Percentiles rank a stretch among this genome's conserved stretches.
Conservation (phyloP, 2,329 filamentous ascomycete genomes). For the Mycosphaerelloides madeirae region DNA sequence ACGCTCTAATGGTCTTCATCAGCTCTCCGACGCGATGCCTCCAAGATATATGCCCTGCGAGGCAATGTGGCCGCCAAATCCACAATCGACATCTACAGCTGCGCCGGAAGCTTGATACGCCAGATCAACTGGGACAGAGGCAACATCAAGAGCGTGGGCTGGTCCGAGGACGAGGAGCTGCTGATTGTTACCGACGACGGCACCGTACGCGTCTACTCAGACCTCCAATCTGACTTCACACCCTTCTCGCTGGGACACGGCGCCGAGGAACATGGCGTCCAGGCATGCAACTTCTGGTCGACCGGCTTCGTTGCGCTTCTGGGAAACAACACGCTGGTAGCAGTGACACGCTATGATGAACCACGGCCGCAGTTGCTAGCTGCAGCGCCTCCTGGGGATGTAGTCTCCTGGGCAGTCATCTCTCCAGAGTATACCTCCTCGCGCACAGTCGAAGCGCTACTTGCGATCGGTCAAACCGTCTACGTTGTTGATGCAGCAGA, state of each 20-base stretch:
- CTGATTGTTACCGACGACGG: constrained; percentile 86
- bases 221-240: constrained; percentile 89
- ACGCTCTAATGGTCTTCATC: constrained; percentile 23
- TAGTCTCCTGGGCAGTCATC: constrained; percentile 85
- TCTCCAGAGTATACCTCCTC: constrained; percentile 85
- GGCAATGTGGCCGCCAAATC: constrained; percentile 68
- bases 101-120: constrained; percentile 74
- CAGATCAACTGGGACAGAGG: constrained; percentile 75
- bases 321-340: constrained; percentile 78
- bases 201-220: constrained; percentile 82
- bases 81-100: constrained; percentile 91
- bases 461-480: constrained; percentile 79
- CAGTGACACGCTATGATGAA: constrained; percentile 85
- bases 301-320: constrained; percentile 90
- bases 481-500: constrained; percentile 84
- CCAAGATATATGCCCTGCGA: constrained; percentile 74
- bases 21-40: constrained; percentile 87
- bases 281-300: constrained; percentile 86
- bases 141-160: constrained; percentile 79
- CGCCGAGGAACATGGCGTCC: constrained; percentile 80
- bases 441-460: constrained; percentile 83
- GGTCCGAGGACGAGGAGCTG: constrained; percentile 93
- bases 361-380: constrained; percentile 82
- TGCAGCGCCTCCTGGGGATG: constrained; percentile 66
- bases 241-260: constrained; percentile 88